phyloP scores from a whole-genome alignment of 192 early-diverging fungal genomes.

The Coemansia sp. region DNA sequence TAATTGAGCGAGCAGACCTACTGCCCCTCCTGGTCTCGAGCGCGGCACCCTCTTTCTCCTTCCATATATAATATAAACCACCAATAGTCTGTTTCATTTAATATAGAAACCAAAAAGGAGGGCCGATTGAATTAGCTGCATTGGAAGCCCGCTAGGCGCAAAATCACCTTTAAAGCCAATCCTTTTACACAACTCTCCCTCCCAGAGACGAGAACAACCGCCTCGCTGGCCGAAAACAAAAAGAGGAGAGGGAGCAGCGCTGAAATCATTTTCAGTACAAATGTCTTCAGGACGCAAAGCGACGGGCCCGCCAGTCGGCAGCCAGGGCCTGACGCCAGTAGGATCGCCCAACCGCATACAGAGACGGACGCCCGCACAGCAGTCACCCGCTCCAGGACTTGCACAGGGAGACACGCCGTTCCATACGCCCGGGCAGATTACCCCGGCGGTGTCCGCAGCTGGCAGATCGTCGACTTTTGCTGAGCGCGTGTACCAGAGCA shows the following conservation, averaged over 20 bases:
- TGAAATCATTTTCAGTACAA: conserved; percentile 2
- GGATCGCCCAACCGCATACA: conserved; percentile 39
- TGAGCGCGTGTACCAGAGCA: conserved; percentile 43
- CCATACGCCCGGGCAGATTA: conserved; percentile 3
- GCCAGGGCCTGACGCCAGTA: conserved; percentile 33
- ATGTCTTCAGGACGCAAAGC: neutral
- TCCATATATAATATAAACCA: neutral
- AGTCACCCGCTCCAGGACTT: neutral
- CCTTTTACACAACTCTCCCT: too few species aligned
- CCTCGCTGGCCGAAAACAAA: too few species aligned
- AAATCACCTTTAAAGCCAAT: too few species aligned
- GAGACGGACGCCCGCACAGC: conserved; percentile 13
- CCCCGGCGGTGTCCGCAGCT: too few species aligned
- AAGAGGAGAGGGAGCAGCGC: conserved; percentile 1
- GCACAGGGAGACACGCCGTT: neutral
- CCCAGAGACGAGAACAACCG: too few species aligned
- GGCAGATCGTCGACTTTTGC: too few species aligned
- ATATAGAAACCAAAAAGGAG: too few species aligned
- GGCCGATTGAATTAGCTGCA: too few species aligned
- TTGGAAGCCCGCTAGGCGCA: too few species aligned
- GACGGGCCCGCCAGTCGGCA: conserved; percentile 24
- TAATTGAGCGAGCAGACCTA: too few species aligned
- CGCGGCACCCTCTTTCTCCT: neutral
- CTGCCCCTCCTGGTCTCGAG: too few species aligned
- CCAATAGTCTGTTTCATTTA: neutral